A percentile compares a stretch with the other conserved stretches of the same genome.
phyloP scores from a whole-genome alignment of 352 stramenopile genomes.

The Phytophthora melonis region DNA sequence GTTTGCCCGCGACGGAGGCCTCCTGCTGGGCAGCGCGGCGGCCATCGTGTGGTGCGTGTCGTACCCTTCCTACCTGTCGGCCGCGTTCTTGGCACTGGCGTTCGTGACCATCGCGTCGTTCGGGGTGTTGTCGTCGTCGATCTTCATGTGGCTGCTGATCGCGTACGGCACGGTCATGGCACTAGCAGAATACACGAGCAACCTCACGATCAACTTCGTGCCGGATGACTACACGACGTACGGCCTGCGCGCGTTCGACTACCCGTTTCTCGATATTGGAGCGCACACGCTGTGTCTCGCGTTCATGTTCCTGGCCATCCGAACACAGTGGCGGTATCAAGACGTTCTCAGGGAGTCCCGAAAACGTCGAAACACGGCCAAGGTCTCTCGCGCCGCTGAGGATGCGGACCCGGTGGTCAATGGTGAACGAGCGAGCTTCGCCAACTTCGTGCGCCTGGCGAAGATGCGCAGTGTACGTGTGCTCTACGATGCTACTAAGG shows the following conservation, averaged over 20 bases:
- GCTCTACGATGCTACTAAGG: background rate
- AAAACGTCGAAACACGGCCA: conserved; percentile 38
- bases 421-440: conserved; percentile 42
- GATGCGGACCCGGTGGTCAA: conserved; percentile 24
- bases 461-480: conserved; percentile 58
- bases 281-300: conserved; percentile 81
- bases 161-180: conserved; percentile 65
- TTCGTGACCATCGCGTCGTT: conserved; percentile 79
- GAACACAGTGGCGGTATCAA: conserved; percentile 79
- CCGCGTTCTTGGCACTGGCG: conserved; percentile 68
- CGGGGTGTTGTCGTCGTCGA: conserved; percentile 54
- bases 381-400: conserved; percentile 13
- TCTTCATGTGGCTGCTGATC: conserved; percentile 75
- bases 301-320: conserved; percentile 84
- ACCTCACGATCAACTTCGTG: conserved; percentile 69
- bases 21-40: conserved; percentile 70
- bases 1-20: conserved; percentile 74
- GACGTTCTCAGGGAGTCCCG: conserved; percentile 62
- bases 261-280: conserved; percentile 78
- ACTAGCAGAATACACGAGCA: conserved; percentile 71
- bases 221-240: conserved; percentile 60
- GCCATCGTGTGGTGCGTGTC: conserved; percentile 83
- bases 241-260: conserved; percentile 75
- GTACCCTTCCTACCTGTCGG: conserved; percentile 84
- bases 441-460: conserved; percentile 51